Evolutionary conservation across 805 yeast genomes (phyloP).

Genomic region (Wickerhamomyces xylosicus): DNA sequence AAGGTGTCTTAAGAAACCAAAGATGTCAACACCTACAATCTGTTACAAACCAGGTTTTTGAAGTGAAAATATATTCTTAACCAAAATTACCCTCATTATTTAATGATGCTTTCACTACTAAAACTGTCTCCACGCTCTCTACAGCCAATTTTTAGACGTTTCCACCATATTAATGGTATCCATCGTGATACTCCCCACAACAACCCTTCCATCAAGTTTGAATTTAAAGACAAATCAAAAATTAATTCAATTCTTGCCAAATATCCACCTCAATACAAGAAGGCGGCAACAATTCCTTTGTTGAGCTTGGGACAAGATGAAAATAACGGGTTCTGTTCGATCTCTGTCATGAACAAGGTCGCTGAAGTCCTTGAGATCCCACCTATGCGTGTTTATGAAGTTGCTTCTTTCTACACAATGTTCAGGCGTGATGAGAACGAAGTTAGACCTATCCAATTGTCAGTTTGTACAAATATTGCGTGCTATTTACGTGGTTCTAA

Average conservation of each 20-base stretch:
- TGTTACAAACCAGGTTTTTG: too few species aligned
- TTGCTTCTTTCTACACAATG: conserved; percentile 89
- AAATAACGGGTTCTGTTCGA: conserved; percentile 77
- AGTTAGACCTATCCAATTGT: conserved; percentile 75
- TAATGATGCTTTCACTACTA: too few species aligned
- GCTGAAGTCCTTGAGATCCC: conserved; percentile 81
- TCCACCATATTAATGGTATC: conserved; percentile 27
- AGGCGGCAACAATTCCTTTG: conserved; percentile 82
- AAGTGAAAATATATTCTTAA: too few species aligned
- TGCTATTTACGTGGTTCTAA: conserved; percentile 81
- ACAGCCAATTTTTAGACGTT: too few species aligned
- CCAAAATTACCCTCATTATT: too few species aligned
- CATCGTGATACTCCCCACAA: conserved; percentile 67
- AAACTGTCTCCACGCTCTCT: not conserved
- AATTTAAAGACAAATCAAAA: conserved; percentile 59
- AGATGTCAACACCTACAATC: too few species aligned
- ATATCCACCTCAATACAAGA: conserved; percentile 80
- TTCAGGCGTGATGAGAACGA: conserved; percentile 59
- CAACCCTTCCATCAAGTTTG: conserved; percentile 60
- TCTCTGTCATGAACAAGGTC: conserved; percentile 82
- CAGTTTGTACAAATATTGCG: conserved; percentile 85
- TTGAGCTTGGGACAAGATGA: conserved; percentile 74
- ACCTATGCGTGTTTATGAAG: conserved; percentile 90
- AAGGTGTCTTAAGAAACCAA: too few species aligned
- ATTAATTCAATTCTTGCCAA: conserved; percentile 70